Conservation (phyloP, 306 rosid genomes). For the Cicer judaicum region DNA sequence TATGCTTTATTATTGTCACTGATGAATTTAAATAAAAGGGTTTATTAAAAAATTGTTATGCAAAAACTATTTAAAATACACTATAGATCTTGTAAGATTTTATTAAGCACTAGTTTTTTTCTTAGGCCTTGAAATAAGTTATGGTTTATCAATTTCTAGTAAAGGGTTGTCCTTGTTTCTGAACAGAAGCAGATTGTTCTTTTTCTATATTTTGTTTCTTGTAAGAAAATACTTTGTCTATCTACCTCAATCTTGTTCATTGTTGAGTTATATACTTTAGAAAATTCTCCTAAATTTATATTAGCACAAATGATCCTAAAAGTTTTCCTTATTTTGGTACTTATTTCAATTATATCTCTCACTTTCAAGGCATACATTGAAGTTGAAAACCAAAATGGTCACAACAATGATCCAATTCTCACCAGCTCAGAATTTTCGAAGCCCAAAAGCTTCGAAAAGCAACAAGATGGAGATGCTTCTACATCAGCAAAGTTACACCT, state of each 20-base stretch:
- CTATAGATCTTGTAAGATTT: no score
- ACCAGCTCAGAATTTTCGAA: conserved; percentile 1
- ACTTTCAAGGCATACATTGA: conserved; percentile 35
- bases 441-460: neutral
- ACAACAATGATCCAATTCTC: conserved; percentile 29
- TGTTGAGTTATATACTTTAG: neutral
- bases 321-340: conserved; percentile 31
- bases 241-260: conserved; percentile 8
- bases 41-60: no score
- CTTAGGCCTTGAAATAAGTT: no score
- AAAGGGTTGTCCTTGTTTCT: neutral
- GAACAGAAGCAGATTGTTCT: conserved; percentile 7
- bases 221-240: neutral
- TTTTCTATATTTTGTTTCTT: conserved; percentile 18
- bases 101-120: no score
- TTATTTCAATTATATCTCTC: conserved; percentile 26
- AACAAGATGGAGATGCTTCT: conserved; percentile 25
- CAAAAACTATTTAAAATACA: no score
- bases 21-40: no score
- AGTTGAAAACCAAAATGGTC: conserved; percentile 32
- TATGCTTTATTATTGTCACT: no score
- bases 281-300: neutral
- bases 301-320: conserved; percentile 31
- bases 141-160: no score
- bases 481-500: conserved; percentile 55